Conservation (phyloP, 1,139 yeast genomes). For the Chernovozyma aurita region DNA sequence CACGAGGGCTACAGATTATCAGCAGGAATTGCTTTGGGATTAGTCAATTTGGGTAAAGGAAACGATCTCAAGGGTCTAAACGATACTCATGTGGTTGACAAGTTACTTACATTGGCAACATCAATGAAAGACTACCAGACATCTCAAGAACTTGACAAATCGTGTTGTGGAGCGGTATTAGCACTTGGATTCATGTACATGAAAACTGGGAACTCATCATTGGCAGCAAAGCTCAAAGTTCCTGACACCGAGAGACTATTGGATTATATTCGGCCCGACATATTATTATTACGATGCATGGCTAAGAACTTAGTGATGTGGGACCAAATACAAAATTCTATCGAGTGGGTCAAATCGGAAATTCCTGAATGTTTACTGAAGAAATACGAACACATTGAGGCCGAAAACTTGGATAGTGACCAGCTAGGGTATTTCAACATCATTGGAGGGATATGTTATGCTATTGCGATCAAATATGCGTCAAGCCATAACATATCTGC, state of each 20-base stretch:
- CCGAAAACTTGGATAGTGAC: constrained; percentile 49
- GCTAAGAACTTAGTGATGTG: constrained; percentile 75
- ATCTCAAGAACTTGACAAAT: constrained; percentile 60
- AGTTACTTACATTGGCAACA: constrained; percentile 55
- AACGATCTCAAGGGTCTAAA: constrained; percentile 55
- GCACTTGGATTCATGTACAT: constrained; percentile 75
- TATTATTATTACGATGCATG: constrained; percentile 63
- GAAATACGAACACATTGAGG: constrained; percentile 18
- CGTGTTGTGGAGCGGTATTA: constrained; percentile 75
- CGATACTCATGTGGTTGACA: constrained; percentile 70
- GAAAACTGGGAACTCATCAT: constrained; percentile 54
- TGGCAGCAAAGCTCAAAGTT: constrained; percentile 62
- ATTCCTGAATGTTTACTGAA: constrained; percentile 44
- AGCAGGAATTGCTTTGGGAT: constrained; percentile 86
- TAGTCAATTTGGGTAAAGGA: constrained; percentile 81
- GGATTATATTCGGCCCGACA: constrained; percentile 79
- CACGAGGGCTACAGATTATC: constrained; percentile 84
- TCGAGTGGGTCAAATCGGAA: constrained; percentile 58
- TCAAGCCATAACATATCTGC: constrained; percentile 60
- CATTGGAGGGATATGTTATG: constrained; percentile 69
- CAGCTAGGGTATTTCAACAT: constrained; percentile 61
- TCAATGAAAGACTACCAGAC: constrained; percentile 69
- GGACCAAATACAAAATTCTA: constrained; percentile 53
- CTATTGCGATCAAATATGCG: constrained; percentile 74
- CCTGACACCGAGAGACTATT: constrained; percentile 60